Base-by-base conservation (phyloP, 768 basidiomycete species). In the Mycena maculata region DNA sequence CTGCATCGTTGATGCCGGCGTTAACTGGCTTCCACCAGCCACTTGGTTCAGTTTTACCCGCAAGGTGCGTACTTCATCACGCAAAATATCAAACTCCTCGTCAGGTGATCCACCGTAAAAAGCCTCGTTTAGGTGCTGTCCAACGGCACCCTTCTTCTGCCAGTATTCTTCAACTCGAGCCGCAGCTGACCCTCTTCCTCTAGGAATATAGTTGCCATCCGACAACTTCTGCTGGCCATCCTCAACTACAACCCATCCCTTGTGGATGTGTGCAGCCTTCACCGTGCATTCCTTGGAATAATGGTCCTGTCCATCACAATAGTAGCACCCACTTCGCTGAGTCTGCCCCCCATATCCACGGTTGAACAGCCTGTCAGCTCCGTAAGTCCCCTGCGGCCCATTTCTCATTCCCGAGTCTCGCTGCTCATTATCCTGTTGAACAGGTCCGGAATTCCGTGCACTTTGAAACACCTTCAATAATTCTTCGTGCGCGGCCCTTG, bases 301-400 rank as follows among this genome's bases (percentile, higher is more conserved):
- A 38, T 63, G 62, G 27, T 63, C 62, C 9, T 31, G 30, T 12
- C 50, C 62, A 11, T 63, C 62, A 53, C 63, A 64, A 22, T 64
- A 59, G 18, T 58, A 65, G 31, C 64, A 65, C 10, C 42, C 50
- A 25, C 31, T 41, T 27, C 64, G 49, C 33, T 58, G 57, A 13
- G 22, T 33, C 18, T 3, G n/a, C 22, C 27, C 28, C 11, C 18
- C 20, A 36, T 36, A 36, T 9, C 60, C 57, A n/a, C 57, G 36
- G 30, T 27, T 18, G 11, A 1, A 53, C 16, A 44, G 58, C 18
- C 58, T 41, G 9, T 66, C 58, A 11, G 48, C 16, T 4, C 42
- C 52, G n/a, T 66, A 55, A 3, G 52, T 18, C 23, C 55, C 60
- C 15, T 30, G 33, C 3, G 42, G 41, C 0, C 31, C 44, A 1